Conservation (phyloP, 768 basidiomycete genomes). For the Leucocoprinus sp. region DNA sequence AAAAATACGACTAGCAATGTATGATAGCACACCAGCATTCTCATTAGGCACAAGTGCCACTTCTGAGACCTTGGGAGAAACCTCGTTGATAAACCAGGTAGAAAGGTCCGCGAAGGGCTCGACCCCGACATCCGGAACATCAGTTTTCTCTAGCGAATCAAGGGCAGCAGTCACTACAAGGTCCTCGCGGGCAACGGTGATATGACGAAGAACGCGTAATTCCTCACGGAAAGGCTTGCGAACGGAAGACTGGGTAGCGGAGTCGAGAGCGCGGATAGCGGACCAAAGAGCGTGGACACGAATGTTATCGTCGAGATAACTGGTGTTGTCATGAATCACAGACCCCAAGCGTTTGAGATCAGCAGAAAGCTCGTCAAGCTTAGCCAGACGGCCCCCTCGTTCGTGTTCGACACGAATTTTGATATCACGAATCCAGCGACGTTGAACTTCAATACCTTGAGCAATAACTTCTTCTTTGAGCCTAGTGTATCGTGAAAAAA, state of each 20-base stretch:
- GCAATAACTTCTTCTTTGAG: slow-evolving; percentile 92
- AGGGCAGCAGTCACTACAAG: slow-evolving; percentile 57
- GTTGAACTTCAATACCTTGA: slow-evolving; percentile 95
- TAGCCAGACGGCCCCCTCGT: slow-evolving; percentile 89
- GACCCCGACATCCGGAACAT: slow-evolving; percentile 71
- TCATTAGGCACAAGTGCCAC: slow-evolving; percentile 93
- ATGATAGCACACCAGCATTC: slow-evolving; percentile 81
- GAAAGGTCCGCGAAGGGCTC: slow-evolving; percentile 86
- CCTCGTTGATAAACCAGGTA: slow-evolving; percentile 81
- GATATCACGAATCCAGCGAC: slow-evolving; percentile 93
- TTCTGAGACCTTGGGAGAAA: slow-evolving; percentile 74
- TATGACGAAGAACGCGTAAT: slow-evolving; percentile 72
- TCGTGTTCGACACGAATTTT: slow-evolving; percentile 95
- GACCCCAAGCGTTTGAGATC: slow-evolving; percentile 88
- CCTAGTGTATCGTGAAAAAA: slow-evolving; percentile 28
- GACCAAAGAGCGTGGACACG: slow-evolving; percentile 90
- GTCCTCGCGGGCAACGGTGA: slow-evolving; percentile 66
- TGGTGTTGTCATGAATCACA: slow-evolving; percentile 84
- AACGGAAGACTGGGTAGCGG: slow-evolving; percentile 51
- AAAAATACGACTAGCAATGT: slow-evolving; percentile 73
- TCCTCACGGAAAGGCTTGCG: slow-evolving; percentile 87
- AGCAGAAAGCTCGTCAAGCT: slow-evolving; percentile 87
- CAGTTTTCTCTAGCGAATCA: slow-evolving; percentile 59
- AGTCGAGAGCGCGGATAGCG: slow-evolving; percentile 73
- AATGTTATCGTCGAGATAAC: slow-evolving; percentile 88